Conservation (phyloP, 768 basidiomycete genomes). For the Infundibulicybe gibba region DNA sequence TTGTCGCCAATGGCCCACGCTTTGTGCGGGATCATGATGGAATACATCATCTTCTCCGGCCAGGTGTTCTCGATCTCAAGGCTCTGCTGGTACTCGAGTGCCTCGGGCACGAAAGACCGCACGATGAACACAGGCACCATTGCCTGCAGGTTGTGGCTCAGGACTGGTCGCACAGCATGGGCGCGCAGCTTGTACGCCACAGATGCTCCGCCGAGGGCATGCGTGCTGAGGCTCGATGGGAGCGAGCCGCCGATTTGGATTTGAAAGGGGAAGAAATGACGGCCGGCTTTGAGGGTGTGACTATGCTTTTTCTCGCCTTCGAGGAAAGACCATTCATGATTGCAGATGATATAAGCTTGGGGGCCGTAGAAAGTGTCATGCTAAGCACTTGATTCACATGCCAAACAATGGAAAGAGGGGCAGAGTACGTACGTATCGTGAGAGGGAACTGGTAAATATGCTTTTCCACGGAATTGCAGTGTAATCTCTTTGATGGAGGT, state of each 20-base stretch:
- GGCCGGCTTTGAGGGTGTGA: constrained; percentile 94
- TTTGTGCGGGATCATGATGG: constrained; percentile 90
- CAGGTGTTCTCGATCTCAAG: constrained; percentile 96
- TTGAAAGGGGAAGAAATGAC: constrained; percentile 90
- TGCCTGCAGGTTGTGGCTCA: constrained; percentile 54
- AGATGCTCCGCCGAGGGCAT: constrained; percentile 52
- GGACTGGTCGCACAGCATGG: constrained; percentile 70
- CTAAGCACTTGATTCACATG: constrained; percentile 19
- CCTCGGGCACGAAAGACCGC: constrained; percentile 73
- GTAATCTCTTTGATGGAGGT: constrained; percentile 84
- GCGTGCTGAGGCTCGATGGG: constrained; percentile 71
- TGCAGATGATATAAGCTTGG: constrained; percentile 62
- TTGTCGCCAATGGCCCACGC: constrained; percentile 92
- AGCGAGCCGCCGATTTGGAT: constrained; percentile 82
- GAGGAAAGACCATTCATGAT: constrained; percentile 92
- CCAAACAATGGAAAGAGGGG: constrained; percentile 4
- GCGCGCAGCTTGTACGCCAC: constrained; percentile 91
- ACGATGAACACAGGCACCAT: constrained; percentile 60
- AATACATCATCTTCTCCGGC: constrained; percentile 97
- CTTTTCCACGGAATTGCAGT: constrained; percentile 83
- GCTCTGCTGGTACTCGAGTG: constrained; percentile 94
- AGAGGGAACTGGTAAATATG: constrained; percentile 56
- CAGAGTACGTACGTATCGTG: constrained; percentile 52
- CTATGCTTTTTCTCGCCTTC: constrained; percentile 74
- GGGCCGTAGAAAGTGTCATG: constrained; percentile 38